Conservation (phyloP, 1,284 basidiomycete genomes). For the Xerocomus amazonicus region DNA sequence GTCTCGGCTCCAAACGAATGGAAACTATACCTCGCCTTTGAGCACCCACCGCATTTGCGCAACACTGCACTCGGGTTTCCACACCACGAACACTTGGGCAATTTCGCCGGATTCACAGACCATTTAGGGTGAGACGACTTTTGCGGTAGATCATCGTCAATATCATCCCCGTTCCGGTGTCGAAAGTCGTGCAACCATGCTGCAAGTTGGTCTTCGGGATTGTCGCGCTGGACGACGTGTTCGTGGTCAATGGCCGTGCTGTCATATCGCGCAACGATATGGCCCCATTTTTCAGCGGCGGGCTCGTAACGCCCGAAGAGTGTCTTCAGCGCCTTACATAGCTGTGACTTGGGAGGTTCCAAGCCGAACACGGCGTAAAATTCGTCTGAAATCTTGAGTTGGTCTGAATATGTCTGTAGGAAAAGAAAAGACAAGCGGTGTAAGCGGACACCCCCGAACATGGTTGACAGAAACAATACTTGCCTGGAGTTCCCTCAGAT, state of each 20-base stretch:
- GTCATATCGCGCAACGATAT: slow-evolving; percentile 40
- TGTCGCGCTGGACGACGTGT: slow-evolving; percentile 31
- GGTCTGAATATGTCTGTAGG: slow-evolving; percentile 39
- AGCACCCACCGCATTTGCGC: slow-evolving; percentile 48
- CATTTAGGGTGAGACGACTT: slow-evolving; percentile 39
- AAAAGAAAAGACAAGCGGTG: no score
- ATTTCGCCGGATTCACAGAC: slow-evolving; percentile 40
- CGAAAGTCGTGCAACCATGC: slow-evolving; percentile 52
- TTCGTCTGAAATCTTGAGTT: slow-evolving; percentile 47
- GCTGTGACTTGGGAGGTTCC: slow-evolving; percentile 44
- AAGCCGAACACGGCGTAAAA: slow-evolving; percentile 45
- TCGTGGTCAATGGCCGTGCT: slow-evolving; percentile 23
- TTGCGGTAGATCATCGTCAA: slow-evolving; percentile 26
- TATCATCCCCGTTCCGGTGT: slow-evolving; percentile 39
- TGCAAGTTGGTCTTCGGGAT: slow-evolving; percentile 51
- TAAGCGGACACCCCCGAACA: no score
- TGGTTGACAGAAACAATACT: neutral
- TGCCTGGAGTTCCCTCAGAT: slow-evolving; percentile 50
- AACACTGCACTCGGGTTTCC: slow-evolving; percentile 54
- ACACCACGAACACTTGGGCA: slow-evolving; percentile 58
- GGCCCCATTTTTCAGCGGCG: slow-evolving; percentile 45
- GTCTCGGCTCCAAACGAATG: neutral
- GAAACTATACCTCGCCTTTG: slow-evolving; percentile 39
- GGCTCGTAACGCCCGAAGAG: slow-evolving; percentile 43
- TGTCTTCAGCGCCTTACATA: slow-evolving; percentile 46